A percentile compares a stretch with the other conserved stretches of the same genome.
Conservation (phyloP, 352 stramenopile genomes). For the Pythium phragmiticola region DNA sequence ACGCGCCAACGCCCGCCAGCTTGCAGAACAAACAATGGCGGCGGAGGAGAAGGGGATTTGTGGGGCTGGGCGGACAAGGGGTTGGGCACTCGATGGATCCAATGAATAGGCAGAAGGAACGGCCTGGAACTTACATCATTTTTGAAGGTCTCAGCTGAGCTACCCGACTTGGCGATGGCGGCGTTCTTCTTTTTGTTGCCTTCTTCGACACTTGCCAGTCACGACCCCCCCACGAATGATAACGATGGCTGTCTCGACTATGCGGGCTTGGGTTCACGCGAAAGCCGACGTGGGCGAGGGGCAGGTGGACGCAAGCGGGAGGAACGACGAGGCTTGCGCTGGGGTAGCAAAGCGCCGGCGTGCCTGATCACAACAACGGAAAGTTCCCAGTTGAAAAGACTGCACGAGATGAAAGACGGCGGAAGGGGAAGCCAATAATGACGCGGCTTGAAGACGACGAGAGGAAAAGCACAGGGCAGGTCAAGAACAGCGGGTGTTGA, state of each 20-base stretch:
- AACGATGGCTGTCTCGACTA: neutral
- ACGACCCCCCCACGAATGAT: neutral
- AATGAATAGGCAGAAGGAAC: conserved; percentile 1
- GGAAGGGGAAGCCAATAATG: neutral
- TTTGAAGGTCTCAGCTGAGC: conserved; percentile 22
- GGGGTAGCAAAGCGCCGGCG: neutral
- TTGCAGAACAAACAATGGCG: conserved; percentile 3
- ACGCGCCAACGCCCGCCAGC: neutral
- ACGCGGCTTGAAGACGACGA: conserved; percentile 13
- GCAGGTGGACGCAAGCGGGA: neutral
- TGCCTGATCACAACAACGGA: neutral
- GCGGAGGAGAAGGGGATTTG: neutral
- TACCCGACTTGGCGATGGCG: neutral
- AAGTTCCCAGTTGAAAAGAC: neutral
- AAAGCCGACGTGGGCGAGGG: neutral
- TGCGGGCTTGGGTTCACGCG: conserved; percentile 4
- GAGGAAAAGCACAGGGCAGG: conserved; percentile 8
- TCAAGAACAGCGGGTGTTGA: conserved; percentile 1
- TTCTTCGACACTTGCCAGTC: neutral
- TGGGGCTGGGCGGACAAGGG: neutral
- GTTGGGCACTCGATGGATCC: neutral
- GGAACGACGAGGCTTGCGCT: neutral
- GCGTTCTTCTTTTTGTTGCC: conserved; percentile 12
- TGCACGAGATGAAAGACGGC: neutral
- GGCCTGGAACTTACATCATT: conserved; percentile 23